phyloP scores from a whole-genome alignment of 805 yeast genomes.

The Debaryomyces maramus region DNA sequence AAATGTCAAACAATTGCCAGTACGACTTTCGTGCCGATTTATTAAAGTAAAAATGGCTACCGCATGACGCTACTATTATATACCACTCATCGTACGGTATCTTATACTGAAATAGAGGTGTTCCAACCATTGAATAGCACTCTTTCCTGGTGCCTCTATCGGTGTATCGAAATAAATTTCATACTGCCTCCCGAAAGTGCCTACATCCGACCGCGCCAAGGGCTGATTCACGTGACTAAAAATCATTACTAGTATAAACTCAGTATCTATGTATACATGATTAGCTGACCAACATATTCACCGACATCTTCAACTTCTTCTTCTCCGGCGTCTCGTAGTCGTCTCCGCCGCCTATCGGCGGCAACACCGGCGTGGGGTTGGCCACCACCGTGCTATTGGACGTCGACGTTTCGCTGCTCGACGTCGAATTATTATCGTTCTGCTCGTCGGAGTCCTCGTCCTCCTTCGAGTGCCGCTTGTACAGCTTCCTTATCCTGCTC shows the following conservation, averaged over 20 bases:
- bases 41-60: slow-evolving; percentile 34
- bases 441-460: slow-evolving; percentile 9
- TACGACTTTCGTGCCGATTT: slow-evolving; percentile 17
- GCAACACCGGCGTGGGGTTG: slow-evolving; percentile 4
- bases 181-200: background rate
- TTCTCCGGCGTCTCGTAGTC: slow-evolving; percentile 28
- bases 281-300: slow-evolving; percentile 42
- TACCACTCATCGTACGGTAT: slow-evolving; percentile 26
- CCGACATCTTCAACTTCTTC: slow-evolving; percentile 40
- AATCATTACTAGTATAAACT: too few species aligned
- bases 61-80: slow-evolving; percentile 26
- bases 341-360: slow-evolving; percentile 3
- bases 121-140: slow-evolving; percentile 9
- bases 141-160: background rate
- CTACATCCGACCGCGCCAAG: too few species aligned
- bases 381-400: slow-evolving; percentile 1
- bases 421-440: background rate
- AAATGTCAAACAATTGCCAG: slow-evolving; percentile 36
- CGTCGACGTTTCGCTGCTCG: background rate
- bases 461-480: slow-evolving; percentile 19
- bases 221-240: too few species aligned
- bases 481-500: slow-evolving; percentile 42
- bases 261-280: background rate
- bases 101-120: slow-evolving; percentile 19
- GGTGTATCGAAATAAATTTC: background rate